Evolutionary conservation across 305 asterid genomes (phyloP).

Genomic region (Fraxinus floribunda): DNA sequence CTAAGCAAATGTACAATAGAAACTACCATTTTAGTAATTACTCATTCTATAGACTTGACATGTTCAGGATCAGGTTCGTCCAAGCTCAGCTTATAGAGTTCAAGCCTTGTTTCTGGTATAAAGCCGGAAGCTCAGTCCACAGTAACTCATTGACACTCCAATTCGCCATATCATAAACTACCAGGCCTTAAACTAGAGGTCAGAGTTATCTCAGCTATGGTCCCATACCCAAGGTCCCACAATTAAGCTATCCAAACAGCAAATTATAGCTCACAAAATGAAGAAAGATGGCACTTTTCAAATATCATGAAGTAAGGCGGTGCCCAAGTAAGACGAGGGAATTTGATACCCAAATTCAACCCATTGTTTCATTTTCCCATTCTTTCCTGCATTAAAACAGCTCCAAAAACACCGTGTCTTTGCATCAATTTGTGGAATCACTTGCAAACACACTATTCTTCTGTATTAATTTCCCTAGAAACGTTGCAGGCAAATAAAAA

Average conservation of each 20-base stretch:
- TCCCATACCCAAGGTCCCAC: background rate
- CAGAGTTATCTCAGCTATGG: background rate
- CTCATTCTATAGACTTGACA: background rate
- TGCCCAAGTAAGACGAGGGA: background rate
- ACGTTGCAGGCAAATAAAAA: background rate
- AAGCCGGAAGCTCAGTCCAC: background rate
- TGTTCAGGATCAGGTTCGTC: background rate
- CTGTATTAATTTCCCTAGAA: background rate
- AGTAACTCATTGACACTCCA: background rate
- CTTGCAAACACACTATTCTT: background rate
- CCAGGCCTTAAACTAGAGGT: background rate
- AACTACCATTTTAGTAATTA: background rate
- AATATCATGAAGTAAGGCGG: background rate
- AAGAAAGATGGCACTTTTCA: background rate
- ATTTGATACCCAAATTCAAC: background rate
- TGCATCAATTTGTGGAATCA: background rate
- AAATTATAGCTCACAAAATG: background rate
- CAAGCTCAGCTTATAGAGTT: background rate
- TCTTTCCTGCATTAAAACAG: background rate
- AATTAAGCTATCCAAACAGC: background rate
- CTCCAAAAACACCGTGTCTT: background rate
- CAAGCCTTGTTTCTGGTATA: background rate
- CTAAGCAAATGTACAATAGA: background rate
- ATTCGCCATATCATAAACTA: background rate
- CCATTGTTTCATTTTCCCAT: background rate